These are phyloP conservation scores for Teunomyces barrocoloradensis DNA, from an alignment of 805 yeast genomes.

Conservation along the genomic window DNA sequence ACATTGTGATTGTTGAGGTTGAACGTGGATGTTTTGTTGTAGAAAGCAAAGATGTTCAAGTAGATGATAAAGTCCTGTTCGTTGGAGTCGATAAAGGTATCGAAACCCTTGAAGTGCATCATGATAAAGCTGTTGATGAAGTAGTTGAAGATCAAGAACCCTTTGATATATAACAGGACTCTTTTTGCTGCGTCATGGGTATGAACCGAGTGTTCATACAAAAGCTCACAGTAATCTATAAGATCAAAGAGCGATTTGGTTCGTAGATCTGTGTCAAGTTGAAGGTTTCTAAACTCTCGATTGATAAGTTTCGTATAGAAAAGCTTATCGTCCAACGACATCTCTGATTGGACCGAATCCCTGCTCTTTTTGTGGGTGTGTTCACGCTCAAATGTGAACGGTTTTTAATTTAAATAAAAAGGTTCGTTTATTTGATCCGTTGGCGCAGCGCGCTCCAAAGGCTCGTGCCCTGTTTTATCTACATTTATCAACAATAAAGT, in stretches of 20 bases:
- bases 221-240: constrained; percentile 38
- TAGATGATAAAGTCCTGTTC: constrained; percentile 42
- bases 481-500: constrained; percentile 13
- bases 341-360: not conserved
- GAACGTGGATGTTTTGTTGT: constrained; percentile 28
- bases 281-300: constrained; percentile 37
- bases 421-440: no score
- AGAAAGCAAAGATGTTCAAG: constrained; percentile 41
- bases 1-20: constrained; percentile 18
- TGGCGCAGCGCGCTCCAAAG: not conserved
- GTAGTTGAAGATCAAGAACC: constrained; percentile 41
- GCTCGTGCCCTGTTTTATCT: not conserved
- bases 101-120: constrained; percentile 43
- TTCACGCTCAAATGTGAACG: no score
- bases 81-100: constrained; percentile 33
- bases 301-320: constrained; percentile 26
- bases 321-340: constrained; percentile 7
- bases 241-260: constrained; percentile 39
- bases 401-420: no score
- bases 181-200: constrained; percentile 3
- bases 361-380: not conserved
- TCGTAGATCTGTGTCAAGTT: constrained; percentile 27
- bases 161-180: constrained; percentile 26
- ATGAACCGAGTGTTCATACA: constrained; percentile 31
- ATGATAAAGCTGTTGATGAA: constrained; percentile 42